phyloP scores from a whole-genome alignment of 768 basidiomycete genomes.

The Termitomyces sp. region DNA sequence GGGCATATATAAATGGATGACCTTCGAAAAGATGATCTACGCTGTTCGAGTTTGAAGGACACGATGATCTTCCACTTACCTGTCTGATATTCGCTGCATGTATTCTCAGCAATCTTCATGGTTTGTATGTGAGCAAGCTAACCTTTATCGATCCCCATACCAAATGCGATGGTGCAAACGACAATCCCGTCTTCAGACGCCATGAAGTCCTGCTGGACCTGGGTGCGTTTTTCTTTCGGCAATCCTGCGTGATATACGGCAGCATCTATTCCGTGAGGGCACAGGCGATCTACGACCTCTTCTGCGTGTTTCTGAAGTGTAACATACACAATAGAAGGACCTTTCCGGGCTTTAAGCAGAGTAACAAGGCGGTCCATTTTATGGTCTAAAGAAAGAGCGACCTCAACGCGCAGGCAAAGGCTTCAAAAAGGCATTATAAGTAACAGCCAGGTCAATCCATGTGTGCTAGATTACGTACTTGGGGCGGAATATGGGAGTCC shows the following conservation, averaged over 20 bases:
- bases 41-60: too few species aligned
- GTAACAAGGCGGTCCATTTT: conserved; percentile 11
- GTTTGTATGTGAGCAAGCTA: neutral
- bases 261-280: conserved; percentile 9
- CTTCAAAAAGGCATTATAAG: neutral
- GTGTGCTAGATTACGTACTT: conserved; percentile 5
- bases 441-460: neutral
- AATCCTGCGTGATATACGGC: conserved; percentile 13
- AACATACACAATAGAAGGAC: conserved; percentile 14
- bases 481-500: conserved; percentile 11
- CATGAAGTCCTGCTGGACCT: conserved; percentile 10
- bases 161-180: neutral
- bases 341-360: conserved; percentile 6
- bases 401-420: conserved; percentile 9
- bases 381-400: conserved; percentile 5
- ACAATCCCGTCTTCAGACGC: conserved; percentile 2
- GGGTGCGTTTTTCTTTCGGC: conserved; percentile 7
- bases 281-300: conserved; percentile 3
- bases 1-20: conserved; percentile 11
- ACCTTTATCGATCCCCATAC: conserved; percentile 12
- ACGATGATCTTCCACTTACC: neutral
- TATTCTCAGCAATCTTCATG: neutral
- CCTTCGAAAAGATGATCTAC: neutral
- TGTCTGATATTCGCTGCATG: neutral
- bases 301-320: conserved; percentile 13